Evolutionary conservation across 164 flowering plant species (phyloP).

Genomic region (Magnolia changhungtana): DNA sequence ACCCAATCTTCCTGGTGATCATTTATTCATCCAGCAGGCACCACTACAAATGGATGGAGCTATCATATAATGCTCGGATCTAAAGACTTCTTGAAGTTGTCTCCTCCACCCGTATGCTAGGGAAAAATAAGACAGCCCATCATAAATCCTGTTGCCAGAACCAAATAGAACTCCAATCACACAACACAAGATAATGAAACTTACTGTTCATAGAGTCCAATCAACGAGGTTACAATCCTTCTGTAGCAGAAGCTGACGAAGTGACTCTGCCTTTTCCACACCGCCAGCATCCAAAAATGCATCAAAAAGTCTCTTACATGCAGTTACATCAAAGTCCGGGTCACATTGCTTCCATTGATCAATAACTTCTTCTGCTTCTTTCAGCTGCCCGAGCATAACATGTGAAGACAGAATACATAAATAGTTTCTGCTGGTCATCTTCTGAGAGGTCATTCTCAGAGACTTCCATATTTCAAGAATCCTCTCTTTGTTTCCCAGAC

Average conservation of each 20-base stretch:
- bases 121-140: no score
- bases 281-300: conserved; percentile 50
- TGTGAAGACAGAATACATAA: conserved; percentile 63
- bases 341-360: conserved; percentile 76
- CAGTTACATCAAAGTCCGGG: conserved; percentile 43
- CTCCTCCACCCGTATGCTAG: not conserved
- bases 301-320: conserved; percentile 44
- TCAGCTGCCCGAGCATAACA: conserved; percentile 65
- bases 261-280: conserved; percentile 39
- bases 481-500: conserved; percentile 58
- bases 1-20: not conserved
- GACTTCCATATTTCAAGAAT: conserved; percentile 81
- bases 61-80: not conserved
- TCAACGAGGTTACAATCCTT: conserved; percentile 31
- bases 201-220: conserved; percentile 12
- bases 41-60: not conserved
- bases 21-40: not conserved
- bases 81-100: not conserved
- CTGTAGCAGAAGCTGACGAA: conserved; percentile 18
- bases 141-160: not conserved
- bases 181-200: not conserved
- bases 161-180: not conserved
- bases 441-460: conserved; percentile 61
- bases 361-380: conserved; percentile 64
- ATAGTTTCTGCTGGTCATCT: conserved; percentile 71